These are phyloP conservation scores for Phytophthora constricta DNA, from an alignment of 352 stramenopile genomes.

Conservation along the genomic window DNA sequence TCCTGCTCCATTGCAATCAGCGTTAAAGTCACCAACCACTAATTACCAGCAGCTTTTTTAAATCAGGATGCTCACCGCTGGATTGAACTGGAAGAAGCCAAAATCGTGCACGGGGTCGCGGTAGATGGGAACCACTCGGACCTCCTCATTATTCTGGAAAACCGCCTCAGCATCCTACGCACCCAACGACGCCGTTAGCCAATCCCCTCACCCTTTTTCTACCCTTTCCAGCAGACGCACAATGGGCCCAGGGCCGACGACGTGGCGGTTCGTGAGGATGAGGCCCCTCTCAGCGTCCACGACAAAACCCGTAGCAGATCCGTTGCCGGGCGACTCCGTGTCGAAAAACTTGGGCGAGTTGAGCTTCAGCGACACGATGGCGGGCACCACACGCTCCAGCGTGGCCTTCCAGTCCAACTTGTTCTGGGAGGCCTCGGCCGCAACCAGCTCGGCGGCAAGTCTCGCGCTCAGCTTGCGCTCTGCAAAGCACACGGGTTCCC, in stretches of 20 bases:
- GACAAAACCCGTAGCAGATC: constrained; percentile 92
- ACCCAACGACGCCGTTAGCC: not conserved
- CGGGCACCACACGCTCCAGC: constrained; percentile 84
- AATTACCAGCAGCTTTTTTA: not conserved
- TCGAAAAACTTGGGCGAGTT: constrained; percentile 93
- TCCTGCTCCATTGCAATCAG: constrained; percentile 43
- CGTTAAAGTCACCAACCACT: not conserved
- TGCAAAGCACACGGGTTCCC: no score
- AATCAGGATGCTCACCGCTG: constrained; percentile 58
- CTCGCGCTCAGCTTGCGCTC: constrained; percentile 72
- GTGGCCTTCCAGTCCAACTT: constrained; percentile 84
- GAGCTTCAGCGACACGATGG: constrained; percentile 90
- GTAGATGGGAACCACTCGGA: constrained; percentile 92
- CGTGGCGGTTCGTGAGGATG: constrained; percentile 94
- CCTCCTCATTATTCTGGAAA: constrained; percentile 95
- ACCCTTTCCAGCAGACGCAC: constrained; percentile 42
- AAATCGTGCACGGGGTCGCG: constrained; percentile 94
- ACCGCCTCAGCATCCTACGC: constrained; percentile 86
- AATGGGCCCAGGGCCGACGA: constrained; percentile 87
- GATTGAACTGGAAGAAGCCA: constrained; percentile 92
- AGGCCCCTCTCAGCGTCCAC: constrained; percentile 92
- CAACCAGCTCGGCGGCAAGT: constrained; percentile 68
- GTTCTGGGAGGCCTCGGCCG: constrained; percentile 71
- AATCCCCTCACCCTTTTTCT: not conserved
- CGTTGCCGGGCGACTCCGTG: constrained; percentile 86